phyloP scores from a whole-genome alignment of 2,329 filamentous ascomycete species.

The Dichotomopilus funicola region DNA sequence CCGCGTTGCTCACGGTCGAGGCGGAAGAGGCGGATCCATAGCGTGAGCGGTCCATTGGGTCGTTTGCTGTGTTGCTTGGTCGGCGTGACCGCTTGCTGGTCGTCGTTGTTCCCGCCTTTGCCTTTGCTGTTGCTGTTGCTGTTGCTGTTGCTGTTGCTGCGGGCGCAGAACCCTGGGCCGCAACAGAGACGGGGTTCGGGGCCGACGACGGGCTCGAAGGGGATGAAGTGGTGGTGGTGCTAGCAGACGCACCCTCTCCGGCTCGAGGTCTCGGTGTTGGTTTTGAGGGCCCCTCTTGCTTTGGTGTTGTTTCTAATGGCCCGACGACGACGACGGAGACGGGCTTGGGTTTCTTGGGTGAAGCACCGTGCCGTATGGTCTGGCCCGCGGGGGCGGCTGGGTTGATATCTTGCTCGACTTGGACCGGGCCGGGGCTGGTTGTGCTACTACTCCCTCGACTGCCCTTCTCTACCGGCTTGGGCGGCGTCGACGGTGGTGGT shows the following conservation, averaged over 20 bases:
- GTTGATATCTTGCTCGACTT: slow-evolving; percentile 23
- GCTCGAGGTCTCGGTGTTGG: too few species aligned
- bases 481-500: too few species aligned
- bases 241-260: too few species aligned
- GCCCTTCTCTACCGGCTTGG: too few species aligned
- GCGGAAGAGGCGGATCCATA: slow-evolving; percentile 30
- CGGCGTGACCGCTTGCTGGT: slow-evolving; percentile 31
- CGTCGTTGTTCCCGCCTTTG: slow-evolving; percentile 24
- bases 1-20: slow-evolving; percentile 28
- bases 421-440: slow-evolving; percentile 30
- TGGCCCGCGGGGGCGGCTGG: slow-evolving; percentile 15
- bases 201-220: slow-evolving; percentile 25
- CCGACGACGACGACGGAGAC: slow-evolving; percentile 17
- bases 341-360: slow-evolving; percentile 28
- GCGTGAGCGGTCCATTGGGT: slow-evolving; percentile 42
- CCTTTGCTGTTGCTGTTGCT: too few species aligned
- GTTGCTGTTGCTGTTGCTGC: too few species aligned
- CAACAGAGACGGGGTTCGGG: slow-evolving; percentile 8
- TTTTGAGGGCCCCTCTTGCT: too few species aligned
- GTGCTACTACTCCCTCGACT: neutral
- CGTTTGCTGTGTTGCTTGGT: slow-evolving; percentile 41
- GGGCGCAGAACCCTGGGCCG: too few species aligned
- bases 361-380: slow-evolving; percentile 31
- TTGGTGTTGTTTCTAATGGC: too few species aligned
- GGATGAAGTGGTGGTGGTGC: slow-evolving; percentile 9